Evolutionary conservation across 257 asterid genomes (phyloP).

Genomic region (Sherardia arvensis): DNA sequence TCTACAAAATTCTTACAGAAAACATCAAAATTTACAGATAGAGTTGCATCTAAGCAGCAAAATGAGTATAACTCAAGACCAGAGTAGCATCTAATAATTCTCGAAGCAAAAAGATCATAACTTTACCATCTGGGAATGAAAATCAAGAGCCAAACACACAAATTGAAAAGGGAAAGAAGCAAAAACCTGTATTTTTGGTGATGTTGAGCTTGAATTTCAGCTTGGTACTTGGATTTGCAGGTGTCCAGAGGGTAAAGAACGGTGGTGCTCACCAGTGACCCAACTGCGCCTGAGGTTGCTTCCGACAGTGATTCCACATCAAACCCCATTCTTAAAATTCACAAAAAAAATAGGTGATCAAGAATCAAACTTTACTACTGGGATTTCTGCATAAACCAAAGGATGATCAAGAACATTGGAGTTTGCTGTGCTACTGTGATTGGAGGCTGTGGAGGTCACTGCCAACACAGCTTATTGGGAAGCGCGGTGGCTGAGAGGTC

Average conservation of each 20-base stretch:
- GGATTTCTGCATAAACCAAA: background rate
- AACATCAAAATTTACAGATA: background rate
- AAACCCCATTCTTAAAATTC: constrained; percentile 13
- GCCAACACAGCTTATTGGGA: constrained; percentile 12
- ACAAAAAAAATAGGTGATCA: background rate
- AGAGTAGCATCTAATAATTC: background rate
- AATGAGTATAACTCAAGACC: background rate
- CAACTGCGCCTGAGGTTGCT: constrained; percentile 91
- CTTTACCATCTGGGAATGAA: background rate
- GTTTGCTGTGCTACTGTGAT: background rate
- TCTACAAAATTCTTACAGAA: background rate
- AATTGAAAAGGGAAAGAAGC: background rate
- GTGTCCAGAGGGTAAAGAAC: constrained; percentile 84
- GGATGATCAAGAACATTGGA: background rate
- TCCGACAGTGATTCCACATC: constrained; percentile 72
- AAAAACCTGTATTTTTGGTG: constrained; percentile 66
- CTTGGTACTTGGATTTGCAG: constrained; percentile 91
- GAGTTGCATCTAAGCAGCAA: background rate
- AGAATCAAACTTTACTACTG: background rate
- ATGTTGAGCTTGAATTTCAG: constrained; percentile 69
- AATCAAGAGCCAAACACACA: background rate
- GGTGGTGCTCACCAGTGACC: constrained; percentile 84
- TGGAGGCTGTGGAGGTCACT: background rate
- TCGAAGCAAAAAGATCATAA: background rate
- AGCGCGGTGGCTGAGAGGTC: background rate